phyloP scores from a whole-genome alignment of 805 yeast species.

The Wickerhamomyces hampshirensis region DNA sequence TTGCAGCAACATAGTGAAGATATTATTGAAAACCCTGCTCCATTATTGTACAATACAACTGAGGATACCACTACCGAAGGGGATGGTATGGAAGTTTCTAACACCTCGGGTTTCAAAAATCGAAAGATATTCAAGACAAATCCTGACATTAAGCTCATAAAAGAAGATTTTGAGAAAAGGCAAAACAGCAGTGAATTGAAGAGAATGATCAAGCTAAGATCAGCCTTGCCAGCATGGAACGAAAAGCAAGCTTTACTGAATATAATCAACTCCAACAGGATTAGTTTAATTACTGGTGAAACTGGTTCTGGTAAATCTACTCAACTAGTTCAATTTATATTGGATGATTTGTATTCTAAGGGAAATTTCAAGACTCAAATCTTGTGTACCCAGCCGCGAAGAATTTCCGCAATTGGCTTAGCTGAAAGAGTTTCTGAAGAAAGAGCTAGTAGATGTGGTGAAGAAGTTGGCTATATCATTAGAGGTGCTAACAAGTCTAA shows the following conservation, averaged over 20 bases:
- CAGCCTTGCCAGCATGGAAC: constrained; percentile 79
- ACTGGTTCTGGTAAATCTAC: constrained; percentile 98
- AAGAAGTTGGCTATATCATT: constrained; percentile 83
- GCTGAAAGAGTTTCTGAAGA: constrained; percentile 92
- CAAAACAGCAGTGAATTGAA: constrained; percentile 30
- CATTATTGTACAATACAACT: constrained; percentile 36
- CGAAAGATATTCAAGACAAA: constrained; percentile 18
- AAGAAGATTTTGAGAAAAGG: constrained; percentile 31
- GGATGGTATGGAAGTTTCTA: constrained; percentile 3
- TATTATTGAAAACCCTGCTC: constrained; percentile 72
- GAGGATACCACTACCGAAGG: constrained; percentile 2
- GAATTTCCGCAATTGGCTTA: constrained; percentile 91
- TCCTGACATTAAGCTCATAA: constrained; percentile 30
- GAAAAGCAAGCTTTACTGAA: constrained; percentile 52
- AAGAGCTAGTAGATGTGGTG: constrained; percentile 52
- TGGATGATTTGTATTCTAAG: constrained; percentile 55
- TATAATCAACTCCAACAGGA: constrained; percentile 52
- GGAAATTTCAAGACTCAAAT: constrained; percentile 51
- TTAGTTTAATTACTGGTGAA: constrained; percentile 87
- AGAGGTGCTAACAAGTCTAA: constrained; percentile 80
- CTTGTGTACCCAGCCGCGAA: constrained; percentile 91
- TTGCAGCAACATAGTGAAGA: constrained; percentile 54
- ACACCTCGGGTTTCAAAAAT: constrained; percentile 4
- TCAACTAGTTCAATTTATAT: constrained; percentile 83
- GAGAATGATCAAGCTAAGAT: constrained; percentile 41